Conservation (phyloP, 192 early-diverging fungal genomes). For the Endogone sp. region DNA sequence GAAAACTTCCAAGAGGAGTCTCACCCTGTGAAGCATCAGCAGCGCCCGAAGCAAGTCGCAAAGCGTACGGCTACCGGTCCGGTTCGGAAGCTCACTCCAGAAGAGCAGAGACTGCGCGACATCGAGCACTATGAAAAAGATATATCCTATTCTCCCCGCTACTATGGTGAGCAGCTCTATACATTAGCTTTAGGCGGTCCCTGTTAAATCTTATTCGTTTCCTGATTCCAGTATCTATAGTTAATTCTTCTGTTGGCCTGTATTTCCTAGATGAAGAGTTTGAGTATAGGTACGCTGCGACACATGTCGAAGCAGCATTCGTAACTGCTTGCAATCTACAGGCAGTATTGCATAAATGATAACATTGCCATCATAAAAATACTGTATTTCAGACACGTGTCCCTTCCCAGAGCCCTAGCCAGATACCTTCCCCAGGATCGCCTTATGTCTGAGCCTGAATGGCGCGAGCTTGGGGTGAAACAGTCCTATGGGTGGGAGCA, state of each 20-base stretch:
- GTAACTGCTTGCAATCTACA: too few species aligned
- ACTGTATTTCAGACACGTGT: conserved; percentile 32
- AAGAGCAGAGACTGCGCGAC: conserved; percentile 29
- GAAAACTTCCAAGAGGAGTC: conserved; percentile 2
- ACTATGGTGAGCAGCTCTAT: conserved; percentile 29
- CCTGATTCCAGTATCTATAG: not conserved
- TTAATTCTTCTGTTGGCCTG: not conserved
- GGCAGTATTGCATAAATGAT: too few species aligned
- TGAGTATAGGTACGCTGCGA: conserved; percentile 21
- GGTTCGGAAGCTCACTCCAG: not conserved
- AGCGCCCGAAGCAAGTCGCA: not conserved
- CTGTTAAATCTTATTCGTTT: too few species aligned
- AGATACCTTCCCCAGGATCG: conserved; percentile 28
- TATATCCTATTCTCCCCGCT: conserved; percentile 36
- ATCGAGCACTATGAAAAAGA: conserved; percentile 30
- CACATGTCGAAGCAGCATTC: not conserved
- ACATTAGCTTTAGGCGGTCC: too few species aligned
- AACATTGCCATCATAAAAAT: not conserved
- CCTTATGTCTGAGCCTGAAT: conserved; percentile 40
- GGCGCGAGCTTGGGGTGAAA: conserved; percentile 36
- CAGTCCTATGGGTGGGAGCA: conserved; percentile 48
- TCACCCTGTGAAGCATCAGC: not conserved
- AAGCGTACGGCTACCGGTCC: not conserved
- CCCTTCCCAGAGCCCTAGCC: conserved; percentile 33
- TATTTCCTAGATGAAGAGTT: conserved; percentile 13